These are phyloP conservation scores for Tylopilus orsonianus DNA, from an alignment of 1,284 basidiomycete species.

Conservation along the genomic window DNA sequence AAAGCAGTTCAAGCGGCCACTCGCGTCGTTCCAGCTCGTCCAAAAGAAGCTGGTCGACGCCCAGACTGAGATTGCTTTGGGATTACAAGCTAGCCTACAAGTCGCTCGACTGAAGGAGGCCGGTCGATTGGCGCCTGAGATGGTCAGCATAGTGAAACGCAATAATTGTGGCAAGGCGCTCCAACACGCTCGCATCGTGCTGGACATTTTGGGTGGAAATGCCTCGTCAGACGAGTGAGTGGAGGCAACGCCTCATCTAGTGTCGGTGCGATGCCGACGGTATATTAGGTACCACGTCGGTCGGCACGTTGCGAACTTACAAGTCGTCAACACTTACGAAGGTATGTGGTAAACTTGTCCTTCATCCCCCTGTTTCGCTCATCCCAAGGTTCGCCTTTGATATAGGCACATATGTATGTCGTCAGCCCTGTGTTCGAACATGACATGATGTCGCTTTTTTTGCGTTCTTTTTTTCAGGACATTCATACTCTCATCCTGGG, in stretches of 20 bases:
- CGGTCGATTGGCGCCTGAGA: constrained; percentile 81
- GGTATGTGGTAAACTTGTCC: constrained; percentile 43
- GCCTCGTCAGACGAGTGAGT: constrained; percentile 75
- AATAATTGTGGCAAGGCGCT: constrained; percentile 96
- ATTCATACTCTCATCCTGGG: constrained; percentile 88
- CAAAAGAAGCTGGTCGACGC: constrained; percentile 98
- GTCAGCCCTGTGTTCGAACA: neutral
- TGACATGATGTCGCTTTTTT: constrained; percentile 2
- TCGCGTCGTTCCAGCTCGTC: constrained; percentile 93
- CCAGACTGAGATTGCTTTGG: constrained; percentile 80
- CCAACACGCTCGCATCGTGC: constrained; percentile 71
- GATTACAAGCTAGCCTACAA: constrained; percentile 79
- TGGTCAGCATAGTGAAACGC: constrained; percentile 93
- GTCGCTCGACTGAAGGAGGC: constrained; percentile 90
- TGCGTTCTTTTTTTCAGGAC: constrained; percentile 59
- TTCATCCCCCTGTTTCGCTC: constrained; percentile 1
- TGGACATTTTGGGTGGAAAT: constrained; percentile 92
- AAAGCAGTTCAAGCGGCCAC: constrained; percentile 85
- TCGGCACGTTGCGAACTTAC: constrained; percentile 87
- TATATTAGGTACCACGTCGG: constrained; percentile 78
- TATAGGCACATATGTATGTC: constrained; percentile 34
- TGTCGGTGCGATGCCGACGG: neutral
- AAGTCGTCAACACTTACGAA: constrained; percentile 93
- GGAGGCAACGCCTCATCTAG: neutral
- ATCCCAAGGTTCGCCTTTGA: constrained; percentile 8